Evolutionary conservation across 768 basidiomycete genomes (phyloP).

Genomic region (Erythrobasidium yunnanense): DNA sequence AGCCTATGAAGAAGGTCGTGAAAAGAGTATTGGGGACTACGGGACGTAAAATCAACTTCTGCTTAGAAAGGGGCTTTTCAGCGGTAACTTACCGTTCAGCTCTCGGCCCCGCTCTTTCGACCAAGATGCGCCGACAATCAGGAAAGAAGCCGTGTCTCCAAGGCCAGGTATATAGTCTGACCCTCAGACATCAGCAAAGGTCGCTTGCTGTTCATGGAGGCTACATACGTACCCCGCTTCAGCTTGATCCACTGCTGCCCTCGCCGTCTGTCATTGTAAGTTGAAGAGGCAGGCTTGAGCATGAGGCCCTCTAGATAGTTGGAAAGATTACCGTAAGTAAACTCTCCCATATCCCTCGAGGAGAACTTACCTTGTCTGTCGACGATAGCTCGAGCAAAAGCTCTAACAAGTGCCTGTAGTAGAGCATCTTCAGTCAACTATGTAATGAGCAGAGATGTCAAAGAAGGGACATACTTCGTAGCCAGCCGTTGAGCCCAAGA

Average conservation of each 20-base stretch:
- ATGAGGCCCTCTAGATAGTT: constrained; percentile 53
- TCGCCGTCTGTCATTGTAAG: constrained; percentile 52
- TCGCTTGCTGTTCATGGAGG: background rate
- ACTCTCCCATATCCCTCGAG: constrained; percentile 21
- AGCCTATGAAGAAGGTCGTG: constrained; percentile 73
- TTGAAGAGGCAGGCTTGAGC: constrained; percentile 60
- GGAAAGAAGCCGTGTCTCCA: constrained; percentile 70
- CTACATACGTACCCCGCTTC: constrained; percentile 34
- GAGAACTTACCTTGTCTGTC: constrained; percentile 11
- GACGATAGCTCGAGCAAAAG: background rate
- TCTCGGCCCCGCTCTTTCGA: constrained; percentile 66
- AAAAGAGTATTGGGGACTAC: constrained; percentile 59
- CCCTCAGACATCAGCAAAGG: background rate
- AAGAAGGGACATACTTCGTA: constrained; percentile 42
- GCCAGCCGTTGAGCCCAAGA: background rate
- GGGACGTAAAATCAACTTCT: constrained; percentile 13
- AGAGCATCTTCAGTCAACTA: constrained; percentile 20
- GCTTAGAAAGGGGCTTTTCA: constrained; percentile 1
- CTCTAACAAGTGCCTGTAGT: background rate
- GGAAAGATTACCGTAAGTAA: no score
- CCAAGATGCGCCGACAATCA: constrained; percentile 57
- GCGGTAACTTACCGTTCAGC: constrained; percentile 57
- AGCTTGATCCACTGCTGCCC: constrained; percentile 69
- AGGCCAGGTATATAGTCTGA: constrained; percentile 71
- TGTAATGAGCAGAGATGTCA: constrained; percentile 20